Evolutionary conservation across 495 filamentous ascomycete species (phyloP), one percentile per base, ranked within the genome.

Genomic region (Podospora fimiseda): DNA sequence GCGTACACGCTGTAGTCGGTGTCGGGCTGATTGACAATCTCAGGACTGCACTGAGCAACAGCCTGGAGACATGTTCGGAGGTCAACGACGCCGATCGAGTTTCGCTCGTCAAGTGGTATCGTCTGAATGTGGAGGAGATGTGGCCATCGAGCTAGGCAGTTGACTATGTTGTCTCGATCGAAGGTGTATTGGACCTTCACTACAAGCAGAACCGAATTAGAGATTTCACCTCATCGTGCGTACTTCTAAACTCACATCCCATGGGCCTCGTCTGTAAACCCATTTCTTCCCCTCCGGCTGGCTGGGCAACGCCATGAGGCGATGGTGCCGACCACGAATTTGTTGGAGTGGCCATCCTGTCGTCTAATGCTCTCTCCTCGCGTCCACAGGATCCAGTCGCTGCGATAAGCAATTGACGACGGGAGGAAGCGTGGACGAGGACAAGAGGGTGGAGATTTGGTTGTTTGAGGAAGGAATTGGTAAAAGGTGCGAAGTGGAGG

Each of bases 131-230:
- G 78, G 43, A 96, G 77, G 33, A 86, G 75, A 50, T 91, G 82
- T 40, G 89, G 88, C 79, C 90, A 89, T 61, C 92, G 83, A 53
- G 94, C 92, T 22, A 98, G 74, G 70, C 93, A 97, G 63, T 92
- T 88, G 20, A 90, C 87, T 68, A 90, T 89, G 67, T 81, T 86
- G 41, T 89, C 86, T 61, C 88, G 84, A 62, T 97, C 91, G 69
- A 97, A 97, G 18, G 91, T 94, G 69, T 98, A 98, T 38, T 93
- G 84, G 21, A 98, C 89, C 77, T 98, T 97, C 69, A 97, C 88
- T 89, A 65, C 52, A 65, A 22, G 42, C 36, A 8, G 21, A 51
- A 33, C 24, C 36, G 24, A 23, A 54, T 70, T 55, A 70, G 69
- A 57, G 13, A 40, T 43, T 19, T 3, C 20, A 11, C 13, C 1